Conservation (phyloP, 2,329 filamentous ascomycete species). For the Podosphaera xanthii region DNA sequence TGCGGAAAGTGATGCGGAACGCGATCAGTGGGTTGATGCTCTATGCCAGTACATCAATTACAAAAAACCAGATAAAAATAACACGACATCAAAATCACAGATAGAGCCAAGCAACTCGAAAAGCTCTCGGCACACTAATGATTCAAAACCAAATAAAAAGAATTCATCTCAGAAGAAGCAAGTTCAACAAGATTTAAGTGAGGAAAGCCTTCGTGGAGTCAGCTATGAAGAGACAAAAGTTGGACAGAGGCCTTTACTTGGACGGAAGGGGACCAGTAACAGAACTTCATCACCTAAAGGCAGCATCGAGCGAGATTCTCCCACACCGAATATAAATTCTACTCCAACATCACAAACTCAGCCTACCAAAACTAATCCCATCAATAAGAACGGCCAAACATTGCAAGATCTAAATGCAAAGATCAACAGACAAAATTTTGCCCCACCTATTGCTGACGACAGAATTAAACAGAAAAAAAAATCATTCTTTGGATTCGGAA, state of each 20-base stretch:
- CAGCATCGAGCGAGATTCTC: constrained; percentile 13
- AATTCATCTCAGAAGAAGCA: constrained; percentile 16
- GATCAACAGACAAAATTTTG: constrained; percentile 47
- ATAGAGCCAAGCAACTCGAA: constrained; percentile 20
- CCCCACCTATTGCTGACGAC: constrained; percentile 37
- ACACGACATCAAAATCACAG: constrained; percentile 15
- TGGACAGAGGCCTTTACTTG: constrained; percentile 15
- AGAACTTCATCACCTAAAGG: constrained; percentile 13
- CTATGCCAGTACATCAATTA: constrained; percentile 75
- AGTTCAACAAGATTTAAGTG: constrained; percentile 17
- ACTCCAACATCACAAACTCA: constrained; percentile 14
- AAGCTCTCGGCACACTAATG: constrained; percentile 17
- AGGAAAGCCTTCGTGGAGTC: constrained; percentile 17
- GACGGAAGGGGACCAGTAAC: constrained; percentile 12
- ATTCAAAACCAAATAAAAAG: constrained; percentile 23
- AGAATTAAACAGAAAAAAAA: constrained; percentile 58
- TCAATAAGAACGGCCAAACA: constrained; percentile 58
- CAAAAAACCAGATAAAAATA: constrained; percentile 31
- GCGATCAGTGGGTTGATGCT: constrained; percentile 83
- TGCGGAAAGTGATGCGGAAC: constrained; percentile 79
- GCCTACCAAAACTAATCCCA: constrained; percentile 44
- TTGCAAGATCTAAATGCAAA: constrained; percentile 68
- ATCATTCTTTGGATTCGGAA: constrained; percentile 48
- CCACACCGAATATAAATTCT: not conserved
- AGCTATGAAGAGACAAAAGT: constrained; percentile 18